Evolutionary conservation across 371 early-diverging fungal genomes (phyloP).

Genomic region (Rhizoclosmatium hyalinum): DNA sequence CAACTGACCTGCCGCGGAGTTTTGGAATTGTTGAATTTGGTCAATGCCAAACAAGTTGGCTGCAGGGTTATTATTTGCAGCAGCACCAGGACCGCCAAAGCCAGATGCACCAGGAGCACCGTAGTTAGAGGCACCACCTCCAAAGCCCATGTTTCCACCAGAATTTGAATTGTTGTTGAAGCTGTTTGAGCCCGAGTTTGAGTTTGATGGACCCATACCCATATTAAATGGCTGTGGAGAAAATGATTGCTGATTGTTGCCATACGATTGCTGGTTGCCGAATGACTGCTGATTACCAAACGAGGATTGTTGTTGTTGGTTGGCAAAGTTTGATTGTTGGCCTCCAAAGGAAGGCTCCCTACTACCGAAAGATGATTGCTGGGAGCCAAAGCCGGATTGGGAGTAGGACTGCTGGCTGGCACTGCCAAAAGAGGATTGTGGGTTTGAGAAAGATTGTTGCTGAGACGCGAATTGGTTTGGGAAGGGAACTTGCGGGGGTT

Average conservation of each 20-base stretch:
- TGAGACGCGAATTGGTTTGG: not conserved
- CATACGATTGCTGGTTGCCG: too few relatives aligned
- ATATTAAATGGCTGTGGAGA: too few relatives aligned
- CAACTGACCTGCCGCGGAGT: conserved; percentile 88
- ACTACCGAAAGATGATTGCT: too few relatives aligned
- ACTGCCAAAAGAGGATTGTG: too few relatives aligned
- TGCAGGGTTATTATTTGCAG: not conserved
- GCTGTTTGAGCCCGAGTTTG: not conserved
- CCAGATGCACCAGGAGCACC: not conserved
- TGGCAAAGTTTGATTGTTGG: not conserved
- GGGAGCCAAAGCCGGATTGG: too few relatives aligned
- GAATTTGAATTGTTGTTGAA: not conserved
- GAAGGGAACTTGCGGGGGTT: not conserved
- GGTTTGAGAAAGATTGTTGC: too few relatives aligned
- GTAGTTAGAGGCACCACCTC: not conserved
- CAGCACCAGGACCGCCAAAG: not conserved
- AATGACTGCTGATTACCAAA: too few relatives aligned
- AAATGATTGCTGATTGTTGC: too few relatives aligned
- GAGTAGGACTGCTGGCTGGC: too few relatives aligned
- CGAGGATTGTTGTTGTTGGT: not conserved
- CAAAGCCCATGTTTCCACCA: not conserved
- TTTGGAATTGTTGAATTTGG: conserved; percentile 53
- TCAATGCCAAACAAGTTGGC: conserved; percentile 29
- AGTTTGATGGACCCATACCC: not conserved
- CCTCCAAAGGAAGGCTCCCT: too few relatives aligned